Base-by-base conservation (phyloP, 1,139 yeast genomes). In the Sugiyamaella pinicola region DNA sequence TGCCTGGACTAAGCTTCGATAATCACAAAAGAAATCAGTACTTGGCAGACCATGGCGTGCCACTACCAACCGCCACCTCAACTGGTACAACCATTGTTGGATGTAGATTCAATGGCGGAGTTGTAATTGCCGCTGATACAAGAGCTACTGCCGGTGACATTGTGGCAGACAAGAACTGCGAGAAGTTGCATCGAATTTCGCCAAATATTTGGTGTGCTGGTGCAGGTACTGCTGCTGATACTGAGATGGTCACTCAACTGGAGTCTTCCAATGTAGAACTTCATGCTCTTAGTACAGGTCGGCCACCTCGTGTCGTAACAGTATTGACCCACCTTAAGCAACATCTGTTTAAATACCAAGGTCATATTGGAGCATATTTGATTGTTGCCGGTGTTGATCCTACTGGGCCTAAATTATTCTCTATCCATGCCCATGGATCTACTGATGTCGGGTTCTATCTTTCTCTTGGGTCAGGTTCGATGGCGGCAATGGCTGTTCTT, bases 181-280 rank as follows among this genome's bases (percentile, higher is more conserved):
- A 91, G 69, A 93, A 93, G 74, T 78, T 93, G 60, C 99, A 93
- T 74, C 77, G 96, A 64, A 81, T 93, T 63, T 81, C 97, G 2
- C 97, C 99, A 10, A 81, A 80, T 68, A 93, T 93, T 67, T 93
- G 99, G 99, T 93, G 98, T 82, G 97, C 97, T 52, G 99, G 99
- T 64, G 99, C 99, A 3, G 99, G 99, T 70, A 93, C 99, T 17
- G 99, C 99, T 43, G 99, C 99, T n/a, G 99, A 93, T 69, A 93
- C 97, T 9, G 98, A 93, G 69, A 86, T 87, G 87, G 96, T 88
- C 26, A 93, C 99, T 5, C 96, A 89, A 71, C 78, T 93, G 68
- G 90, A 90, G 64, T 83, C 91, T 28, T 88, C 96, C 47, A 91
- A 91, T 69, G 76, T 93, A 62, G 99, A 93, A 71, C 76, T 93